Conservation (phyloP, 2,329 filamentous ascomycete genomes). For the Chaetomiaceae sp. region DNA sequence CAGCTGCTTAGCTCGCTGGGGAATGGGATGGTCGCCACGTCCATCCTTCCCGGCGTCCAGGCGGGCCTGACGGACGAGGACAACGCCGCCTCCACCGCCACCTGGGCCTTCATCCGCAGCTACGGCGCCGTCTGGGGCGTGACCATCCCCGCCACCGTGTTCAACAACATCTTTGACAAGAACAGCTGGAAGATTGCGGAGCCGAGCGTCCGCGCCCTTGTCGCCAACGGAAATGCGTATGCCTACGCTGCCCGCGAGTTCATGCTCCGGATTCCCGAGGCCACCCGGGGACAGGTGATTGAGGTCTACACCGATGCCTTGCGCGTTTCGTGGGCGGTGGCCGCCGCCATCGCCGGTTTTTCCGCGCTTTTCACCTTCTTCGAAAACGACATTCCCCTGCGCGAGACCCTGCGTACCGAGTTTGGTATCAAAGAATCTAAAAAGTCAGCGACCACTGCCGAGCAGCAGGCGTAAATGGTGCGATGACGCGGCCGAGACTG, state of each 20-base stretch:
- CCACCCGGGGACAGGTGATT: not conserved
- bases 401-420: not conserved
- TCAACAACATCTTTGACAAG: conserved; percentile 25
- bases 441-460: too few relatives aligned
- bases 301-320: not conserved
- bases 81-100: conserved; percentile 32
- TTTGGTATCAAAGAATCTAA: not conserved
- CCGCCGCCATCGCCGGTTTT: not conserved
- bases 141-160: conserved; percentile 38
- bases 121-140: conserved; percentile 44
- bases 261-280: not conserved
- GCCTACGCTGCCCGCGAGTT: not conserved
- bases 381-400: not conserved
- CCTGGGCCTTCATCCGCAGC: conserved; percentile 41
- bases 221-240: conserved; percentile 22
- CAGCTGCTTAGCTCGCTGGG: conserved; percentile 37
- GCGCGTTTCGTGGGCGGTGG: not conserved
- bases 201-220: not conserved
- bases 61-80: conserved; percentile 35
- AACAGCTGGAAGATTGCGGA: conserved; percentile 13
- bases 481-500: too few relatives aligned
- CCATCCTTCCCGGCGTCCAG: conserved; percentile 39
- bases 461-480: too few relatives aligned
- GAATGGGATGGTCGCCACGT: conserved; percentile 36
- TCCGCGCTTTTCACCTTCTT: not conserved